Conservation (phyloP, 495 filamentous ascomycete species). For the Massariosphaeria phaeospora region DNA sequence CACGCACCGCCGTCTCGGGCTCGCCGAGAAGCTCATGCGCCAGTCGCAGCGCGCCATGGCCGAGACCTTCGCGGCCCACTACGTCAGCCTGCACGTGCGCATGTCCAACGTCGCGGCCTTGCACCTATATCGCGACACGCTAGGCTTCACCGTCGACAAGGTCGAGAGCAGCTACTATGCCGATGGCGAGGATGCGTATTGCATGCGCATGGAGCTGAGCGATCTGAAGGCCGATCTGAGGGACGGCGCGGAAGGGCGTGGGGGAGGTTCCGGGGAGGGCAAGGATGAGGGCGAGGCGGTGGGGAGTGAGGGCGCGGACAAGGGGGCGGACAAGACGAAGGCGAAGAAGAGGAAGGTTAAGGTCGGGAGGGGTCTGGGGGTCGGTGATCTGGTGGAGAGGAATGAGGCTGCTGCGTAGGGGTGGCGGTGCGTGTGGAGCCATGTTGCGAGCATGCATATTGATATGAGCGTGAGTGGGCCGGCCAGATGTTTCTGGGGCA, state of each 20-base stretch:
- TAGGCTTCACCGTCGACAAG: slow-evolving; percentile 86
- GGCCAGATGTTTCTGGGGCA: too few relatives aligned
- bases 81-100: slow-evolving; percentile 93
- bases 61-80: slow-evolving; percentile 82
- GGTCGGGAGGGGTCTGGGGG: slow-evolving; percentile 73
- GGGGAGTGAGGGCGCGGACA: slow-evolving; percentile 40
- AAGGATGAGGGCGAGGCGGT: slow-evolving; percentile 38
- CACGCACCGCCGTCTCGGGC: slow-evolving; percentile 82
- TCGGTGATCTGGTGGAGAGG: slow-evolving; percentile 79
- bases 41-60: slow-evolving; percentile 95
- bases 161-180: slow-evolving; percentile 95
- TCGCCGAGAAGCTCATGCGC: slow-evolving; percentile 95
- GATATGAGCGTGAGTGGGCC: too few relatives aligned
- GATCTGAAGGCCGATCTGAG: slow-evolving; percentile 39
- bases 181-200: slow-evolving; percentile 93
- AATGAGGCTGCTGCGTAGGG: too few relatives aligned
- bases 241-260: slow-evolving; percentile 45
- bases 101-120: slow-evolving; percentile 87
- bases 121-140: slow-evolving; percentile 85
- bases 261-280: slow-evolving; percentile 35
- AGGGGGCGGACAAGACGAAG: slow-evolving; percentile 53
- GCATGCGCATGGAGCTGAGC: slow-evolving; percentile 81
- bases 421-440: too few relatives aligned
- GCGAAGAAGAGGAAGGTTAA: slow-evolving; percentile 51
- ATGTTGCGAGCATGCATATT: too few relatives aligned